phyloP scores from a whole-genome alignment of 441 rosid genomes.

The Populus tomentosa region DNA sequence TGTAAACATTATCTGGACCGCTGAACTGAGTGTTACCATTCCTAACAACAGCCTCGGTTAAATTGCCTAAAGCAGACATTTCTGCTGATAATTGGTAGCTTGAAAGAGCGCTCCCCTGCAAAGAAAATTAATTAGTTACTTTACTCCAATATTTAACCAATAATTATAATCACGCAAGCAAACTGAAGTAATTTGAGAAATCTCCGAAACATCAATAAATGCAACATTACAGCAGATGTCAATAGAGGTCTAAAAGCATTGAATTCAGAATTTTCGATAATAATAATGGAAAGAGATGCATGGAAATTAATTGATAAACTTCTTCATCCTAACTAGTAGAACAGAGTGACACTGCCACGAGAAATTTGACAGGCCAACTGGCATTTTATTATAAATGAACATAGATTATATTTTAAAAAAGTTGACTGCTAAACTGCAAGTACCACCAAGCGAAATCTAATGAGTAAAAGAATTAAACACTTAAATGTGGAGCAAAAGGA shows the following conservation, averaged over 20 bases:
- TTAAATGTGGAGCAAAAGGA: not conserved
- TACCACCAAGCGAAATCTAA: not conserved
- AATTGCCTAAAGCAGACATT: conserved; percentile 28
- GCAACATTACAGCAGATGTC: conserved; percentile 5
- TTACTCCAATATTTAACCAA: not conserved
- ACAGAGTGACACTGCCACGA: not conserved
- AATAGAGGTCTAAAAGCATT: not conserved
- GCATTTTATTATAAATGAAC: not conserved
- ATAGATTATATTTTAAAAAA: not conserved
- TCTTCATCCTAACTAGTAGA: not conserved
- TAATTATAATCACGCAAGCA: not conserved
- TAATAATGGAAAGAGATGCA: not conserved
- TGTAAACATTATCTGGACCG: conserved; percentile 27
- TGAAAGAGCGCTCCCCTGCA: conserved; percentile 46
- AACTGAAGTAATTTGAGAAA: not conserved
- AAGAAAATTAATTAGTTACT: conserved; percentile 18
- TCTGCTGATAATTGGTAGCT: conserved; percentile 35
- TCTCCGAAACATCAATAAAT: not conserved
- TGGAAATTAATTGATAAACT: not conserved
- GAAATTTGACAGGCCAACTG: not conserved
- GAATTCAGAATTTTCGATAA: not conserved
- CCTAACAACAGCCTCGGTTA: conserved; percentile 29
- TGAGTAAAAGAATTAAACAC: not conserved
- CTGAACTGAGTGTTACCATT: conserved; percentile 18
- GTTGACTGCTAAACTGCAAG: conserved; percentile 9